These are phyloP conservation scores for Bryum argenteum DNA, from an alignment of 225 moss, liverwort and hornwort species.

Conservation along the genomic window DNA sequence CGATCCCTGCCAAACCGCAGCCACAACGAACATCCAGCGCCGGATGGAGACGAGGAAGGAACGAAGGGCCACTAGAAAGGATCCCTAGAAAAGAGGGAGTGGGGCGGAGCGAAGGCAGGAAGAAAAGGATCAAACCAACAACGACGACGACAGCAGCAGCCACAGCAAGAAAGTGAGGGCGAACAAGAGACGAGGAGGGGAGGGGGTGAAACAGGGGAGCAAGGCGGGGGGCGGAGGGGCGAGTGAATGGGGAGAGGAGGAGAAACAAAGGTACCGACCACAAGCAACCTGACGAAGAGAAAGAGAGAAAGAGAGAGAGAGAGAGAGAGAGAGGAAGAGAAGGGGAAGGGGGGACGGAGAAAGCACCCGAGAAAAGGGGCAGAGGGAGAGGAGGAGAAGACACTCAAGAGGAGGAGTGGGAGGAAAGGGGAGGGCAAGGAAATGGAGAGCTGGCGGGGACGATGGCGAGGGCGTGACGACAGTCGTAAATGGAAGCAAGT, in stretches of 20 bases:
- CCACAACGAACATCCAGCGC: conserved; percentile 30
- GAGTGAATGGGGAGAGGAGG: conserved; percentile 2
- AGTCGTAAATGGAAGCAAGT: background rate
- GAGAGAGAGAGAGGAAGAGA: background rate
- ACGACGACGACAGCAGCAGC: background rate
- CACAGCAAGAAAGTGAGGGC: conserved; percentile 1
- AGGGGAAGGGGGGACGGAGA: background rate
- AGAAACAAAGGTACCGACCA: conserved; percentile 16
- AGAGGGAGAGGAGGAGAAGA: background rate
- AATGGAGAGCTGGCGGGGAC: background rate
- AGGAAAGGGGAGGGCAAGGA: background rate
- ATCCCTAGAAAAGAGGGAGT: conserved; percentile 4
- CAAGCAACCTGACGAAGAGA: background rate
- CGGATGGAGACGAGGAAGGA: conserved; percentile 8
- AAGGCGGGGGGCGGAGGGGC: background rate
- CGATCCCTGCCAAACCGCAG: conserved; percentile 31
- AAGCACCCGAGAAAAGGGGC: background rate
- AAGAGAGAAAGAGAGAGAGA: background rate
- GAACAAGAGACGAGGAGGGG: background rate
- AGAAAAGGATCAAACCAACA: background rate
- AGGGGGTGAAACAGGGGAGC: background rate
- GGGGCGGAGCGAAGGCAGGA: background rate
- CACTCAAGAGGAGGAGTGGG: background rate
- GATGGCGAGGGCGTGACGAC: background rate
- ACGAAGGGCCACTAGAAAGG: conserved; percentile 14